These are phyloP conservation scores for Penicillium macrosclerotiorum DNA, from an alignment of 495 filamentous ascomycete genomes.

Conservation along the genomic window DNA sequence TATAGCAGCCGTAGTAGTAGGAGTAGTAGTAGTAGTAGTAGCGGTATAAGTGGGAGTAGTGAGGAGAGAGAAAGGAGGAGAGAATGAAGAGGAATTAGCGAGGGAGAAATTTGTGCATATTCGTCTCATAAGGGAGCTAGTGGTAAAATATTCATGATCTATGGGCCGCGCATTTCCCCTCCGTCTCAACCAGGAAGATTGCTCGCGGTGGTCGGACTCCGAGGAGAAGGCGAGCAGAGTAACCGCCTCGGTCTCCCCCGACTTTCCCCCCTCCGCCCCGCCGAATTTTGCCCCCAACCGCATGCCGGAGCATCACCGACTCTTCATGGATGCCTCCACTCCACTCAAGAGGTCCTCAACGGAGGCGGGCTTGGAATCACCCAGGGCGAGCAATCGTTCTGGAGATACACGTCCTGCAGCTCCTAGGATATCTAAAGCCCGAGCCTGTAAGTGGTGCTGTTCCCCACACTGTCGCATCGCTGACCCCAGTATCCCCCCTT, in stretches of 20 bases:
- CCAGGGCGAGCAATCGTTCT: constrained; percentile 22
- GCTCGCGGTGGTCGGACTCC: no score
- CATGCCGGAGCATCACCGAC: constrained; percentile 44
- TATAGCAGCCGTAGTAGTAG: no score
- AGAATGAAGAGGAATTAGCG: no score
- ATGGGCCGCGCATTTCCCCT: no score
- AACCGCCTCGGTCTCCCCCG: constrained; percentile 7
- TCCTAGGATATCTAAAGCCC: constrained; percentile 47
- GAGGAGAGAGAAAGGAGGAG: no score
- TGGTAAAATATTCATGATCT: no score
- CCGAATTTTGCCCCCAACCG: constrained; percentile 18
- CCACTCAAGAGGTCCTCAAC: constrained; percentile 44
- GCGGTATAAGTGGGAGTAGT: no score
- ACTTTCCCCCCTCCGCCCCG: constrained; percentile 16
- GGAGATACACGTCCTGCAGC: constrained; percentile 19
- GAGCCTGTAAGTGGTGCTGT: constrained; percentile 38
- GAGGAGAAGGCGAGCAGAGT: background rate
- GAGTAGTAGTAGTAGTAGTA: no score
- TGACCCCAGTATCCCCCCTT: background rate
- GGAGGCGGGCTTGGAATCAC: constrained; percentile 39
- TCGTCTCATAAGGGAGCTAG: no score
- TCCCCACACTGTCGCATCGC: constrained; percentile 12
- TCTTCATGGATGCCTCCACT: constrained; percentile 22
- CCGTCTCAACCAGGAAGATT: no score
- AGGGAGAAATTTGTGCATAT: no score